These are phyloP conservation scores for Annulohypoxylon bovei DNA, from an alignment of 495 filamentous ascomycete species.

Conservation along the genomic window DNA sequence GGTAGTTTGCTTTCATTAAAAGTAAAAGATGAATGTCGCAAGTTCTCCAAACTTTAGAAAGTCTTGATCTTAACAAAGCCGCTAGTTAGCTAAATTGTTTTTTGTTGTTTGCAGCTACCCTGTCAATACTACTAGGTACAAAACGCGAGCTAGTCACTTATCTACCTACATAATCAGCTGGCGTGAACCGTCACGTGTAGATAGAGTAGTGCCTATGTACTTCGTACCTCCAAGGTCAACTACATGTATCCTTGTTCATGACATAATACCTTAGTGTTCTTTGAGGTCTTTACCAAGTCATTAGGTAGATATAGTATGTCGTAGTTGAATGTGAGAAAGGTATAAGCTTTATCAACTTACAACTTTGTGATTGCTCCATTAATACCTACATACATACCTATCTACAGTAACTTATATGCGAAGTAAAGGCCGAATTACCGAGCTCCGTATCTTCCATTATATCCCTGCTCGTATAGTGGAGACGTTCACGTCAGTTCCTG, in stretches of 20 bases:
- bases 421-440: slow-evolving; percentile 21
- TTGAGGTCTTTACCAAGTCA: too few relatives aligned
- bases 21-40: not conserved
- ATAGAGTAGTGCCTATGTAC: not conserved
- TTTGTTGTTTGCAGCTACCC: slow-evolving; percentile 42
- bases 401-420: too few relatives aligned
- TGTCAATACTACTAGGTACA: slow-evolving; percentile 24
- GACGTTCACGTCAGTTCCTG: slow-evolving; percentile 25
- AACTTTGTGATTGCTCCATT: not conserved
- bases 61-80: slow-evolving; percentile 11
- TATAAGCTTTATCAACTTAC: not conserved
- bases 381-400: too few relatives aligned
- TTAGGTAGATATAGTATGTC: too few relatives aligned
- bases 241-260: too few relatives aligned
- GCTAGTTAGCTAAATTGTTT: slow-evolving; percentile 39
- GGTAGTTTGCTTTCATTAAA: slow-evolving; percentile 6
- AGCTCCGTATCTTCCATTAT: slow-evolving; percentile 9
- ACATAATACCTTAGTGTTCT: too few relatives aligned
- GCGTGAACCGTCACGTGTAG: slow-evolving; percentile 21
- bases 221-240: not conserved
- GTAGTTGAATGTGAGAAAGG: not conserved
- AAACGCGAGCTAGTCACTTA: slow-evolving; percentile 5
- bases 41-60: not conserved
- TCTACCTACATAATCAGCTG: not conserved
- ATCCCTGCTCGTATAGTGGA: slow-evolving; percentile 13